phyloP scores from a whole-genome alignment of 768 basidiomycete species.

The Tubosaeta sp. region DNA sequence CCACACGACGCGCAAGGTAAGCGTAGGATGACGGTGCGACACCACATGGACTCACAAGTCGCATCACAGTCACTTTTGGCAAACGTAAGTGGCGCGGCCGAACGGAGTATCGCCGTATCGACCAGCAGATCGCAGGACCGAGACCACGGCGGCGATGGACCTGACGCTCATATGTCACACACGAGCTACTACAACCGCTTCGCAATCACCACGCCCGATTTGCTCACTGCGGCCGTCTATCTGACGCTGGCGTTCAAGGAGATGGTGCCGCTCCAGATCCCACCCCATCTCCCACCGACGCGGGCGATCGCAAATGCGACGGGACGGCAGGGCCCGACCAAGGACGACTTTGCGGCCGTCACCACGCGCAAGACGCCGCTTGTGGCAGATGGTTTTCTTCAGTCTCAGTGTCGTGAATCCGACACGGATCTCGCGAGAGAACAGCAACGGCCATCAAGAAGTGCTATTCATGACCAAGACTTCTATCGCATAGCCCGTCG shows the following conservation, averaged over 20 bases:
- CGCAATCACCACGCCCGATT: conserved; percentile 32
- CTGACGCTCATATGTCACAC: conserved; percentile 7
- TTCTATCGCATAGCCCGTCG: conserved; percentile 33
- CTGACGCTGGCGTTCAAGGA: conserved; percentile 52
- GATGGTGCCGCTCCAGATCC: conserved; percentile 38
- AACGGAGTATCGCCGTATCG: conserved; percentile 16
- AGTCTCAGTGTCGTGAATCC: conserved; percentile 27
- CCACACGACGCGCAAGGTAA: conserved; percentile 32
- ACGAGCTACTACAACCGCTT: conserved; percentile 21
- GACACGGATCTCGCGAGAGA: conserved; percentile 28
- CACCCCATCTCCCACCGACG: conserved; percentile 48
- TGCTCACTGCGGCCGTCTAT: conserved; percentile 45
- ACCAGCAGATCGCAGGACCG: conserved; percentile 21
- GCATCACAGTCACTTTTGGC: conserved; percentile 20
- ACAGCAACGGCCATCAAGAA: conserved; percentile 32
- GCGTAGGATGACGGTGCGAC: conserved; percentile 11
- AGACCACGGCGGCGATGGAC: conserved; percentile 12
- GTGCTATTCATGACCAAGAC: conserved; percentile 33
- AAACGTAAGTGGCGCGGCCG: conserved; percentile 26
- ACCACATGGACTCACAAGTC: conserved; percentile 9
- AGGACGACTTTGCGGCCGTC: conserved; percentile 47
- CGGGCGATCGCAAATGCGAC: conserved; percentile 42
- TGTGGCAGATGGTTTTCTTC: conserved; percentile 41
- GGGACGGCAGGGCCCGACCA: conserved; percentile 48
- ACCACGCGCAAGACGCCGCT: conserved; percentile 43